Percentiles rank a stretch among this genome's conserved stretches.
Evolutionary conservation across 495 filamentous ascomycete species (phyloP).

Genomic region (Penicillium nucicola): DNA sequence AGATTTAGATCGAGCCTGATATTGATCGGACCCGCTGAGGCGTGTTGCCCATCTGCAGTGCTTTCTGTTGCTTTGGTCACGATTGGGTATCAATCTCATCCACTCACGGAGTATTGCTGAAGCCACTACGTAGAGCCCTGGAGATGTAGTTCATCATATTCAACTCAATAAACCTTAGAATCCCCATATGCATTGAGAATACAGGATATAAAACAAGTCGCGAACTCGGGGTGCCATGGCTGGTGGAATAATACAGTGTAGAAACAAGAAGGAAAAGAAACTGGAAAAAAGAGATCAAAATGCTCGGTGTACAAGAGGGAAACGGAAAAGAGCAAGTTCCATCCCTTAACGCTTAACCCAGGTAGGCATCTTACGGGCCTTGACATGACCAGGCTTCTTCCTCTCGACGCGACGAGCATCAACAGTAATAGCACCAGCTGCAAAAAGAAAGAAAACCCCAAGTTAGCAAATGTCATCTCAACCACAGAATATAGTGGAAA

Average conservation of each 20-base stretch:
- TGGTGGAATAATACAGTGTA: slow-evolving; percentile 29
- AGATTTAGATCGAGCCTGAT: too few species aligned
- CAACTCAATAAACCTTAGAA: slow-evolving; percentile 8
- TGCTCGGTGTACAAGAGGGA: neutral
- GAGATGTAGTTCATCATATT: neutral
- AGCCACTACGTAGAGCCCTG: neutral
- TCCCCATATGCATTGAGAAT: slow-evolving; percentile 33
- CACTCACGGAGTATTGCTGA: too few species aligned
- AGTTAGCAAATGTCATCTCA: slow-evolving; percentile 16
- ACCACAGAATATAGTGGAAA: slow-evolving; percentile 12
- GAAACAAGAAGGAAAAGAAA: slow-evolving; percentile 18
- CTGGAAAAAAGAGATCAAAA: slow-evolving; percentile 8
- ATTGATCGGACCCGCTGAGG: too few species aligned
- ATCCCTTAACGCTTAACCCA: slow-evolving; percentile 77
- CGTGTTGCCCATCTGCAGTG: too few species aligned
- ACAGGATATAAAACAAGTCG: slow-evolving; percentile 32
- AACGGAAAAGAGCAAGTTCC: neutral
- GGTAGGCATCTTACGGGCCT: slow-evolving; percentile 95
- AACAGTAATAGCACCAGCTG: slow-evolving; percentile 88
- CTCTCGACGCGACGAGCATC: slow-evolving; percentile 92
- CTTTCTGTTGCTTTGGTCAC: too few species aligned
- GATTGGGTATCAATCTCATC: too few species aligned
- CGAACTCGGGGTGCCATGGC: slow-evolving; percentile 20
- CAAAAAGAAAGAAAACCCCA: slow-evolving; percentile 15
- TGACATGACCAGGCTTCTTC: slow-evolving; percentile 94